Evolutionary conservation across 2,329 filamentous ascomycete species (phyloP).

Genomic region (Pseudocercospora macadamiae): DNA sequence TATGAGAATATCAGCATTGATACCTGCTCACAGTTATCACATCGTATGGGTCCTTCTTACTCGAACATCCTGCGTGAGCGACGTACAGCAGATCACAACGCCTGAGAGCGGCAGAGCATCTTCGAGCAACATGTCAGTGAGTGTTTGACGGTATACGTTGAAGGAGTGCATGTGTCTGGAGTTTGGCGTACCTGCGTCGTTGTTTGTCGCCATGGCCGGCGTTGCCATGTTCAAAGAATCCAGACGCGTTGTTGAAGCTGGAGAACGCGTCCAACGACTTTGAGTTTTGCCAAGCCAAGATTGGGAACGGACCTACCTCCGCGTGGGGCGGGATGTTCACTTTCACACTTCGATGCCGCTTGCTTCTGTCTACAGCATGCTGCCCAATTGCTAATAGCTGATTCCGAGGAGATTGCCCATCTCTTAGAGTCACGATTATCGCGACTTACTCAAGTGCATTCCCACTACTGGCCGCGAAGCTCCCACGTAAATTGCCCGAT

Average conservation of each 20-base stretch:
- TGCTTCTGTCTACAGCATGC: no score
- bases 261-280: not conserved
- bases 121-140: conserved; percentile 13
- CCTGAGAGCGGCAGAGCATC: conserved; percentile 31
- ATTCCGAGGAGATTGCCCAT: no score
- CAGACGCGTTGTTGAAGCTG: conserved; percentile 9
- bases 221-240: not conserved
- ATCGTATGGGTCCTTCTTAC: conserved; percentile 26
- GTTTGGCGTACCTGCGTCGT: conserved; percentile 17
- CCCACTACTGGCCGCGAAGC: no score
- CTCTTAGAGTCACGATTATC: no score
- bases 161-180: no score
- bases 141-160: not conserved
- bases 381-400: no score
- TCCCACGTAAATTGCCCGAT: no score
- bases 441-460: no score
- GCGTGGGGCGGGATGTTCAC: no score
- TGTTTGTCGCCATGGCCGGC: conserved; percentile 24
- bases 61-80: conserved; percentile 38
- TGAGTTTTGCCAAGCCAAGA: conserved; percentile 4
- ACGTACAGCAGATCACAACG: conserved; percentile 40
- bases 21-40: conserved; percentile 1
- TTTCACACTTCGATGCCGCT: no score
- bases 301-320: not conserved
- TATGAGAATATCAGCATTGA: conserved; percentile 8